Conservation (phyloP, 2,329 filamentous ascomycete genomes). For the Colletotrichum sp. region DNA sequence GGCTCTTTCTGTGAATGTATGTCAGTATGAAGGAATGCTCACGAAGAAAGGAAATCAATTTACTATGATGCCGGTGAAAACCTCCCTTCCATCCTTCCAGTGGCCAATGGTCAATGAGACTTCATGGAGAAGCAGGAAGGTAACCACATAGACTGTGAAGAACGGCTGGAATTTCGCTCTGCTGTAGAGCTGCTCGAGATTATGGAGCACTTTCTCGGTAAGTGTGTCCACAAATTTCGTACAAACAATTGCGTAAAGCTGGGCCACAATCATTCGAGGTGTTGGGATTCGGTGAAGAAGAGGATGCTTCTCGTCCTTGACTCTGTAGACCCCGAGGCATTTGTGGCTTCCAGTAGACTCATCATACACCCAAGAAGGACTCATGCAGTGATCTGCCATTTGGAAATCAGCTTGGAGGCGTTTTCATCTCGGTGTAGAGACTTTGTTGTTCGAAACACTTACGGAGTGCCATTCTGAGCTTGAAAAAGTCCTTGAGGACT, state of each 20-base stretch:
- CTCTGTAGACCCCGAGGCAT: constrained; percentile 27
- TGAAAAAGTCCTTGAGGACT: constrained; percentile 46
- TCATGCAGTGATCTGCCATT: constrained; percentile 31
- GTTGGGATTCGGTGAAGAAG: constrained; percentile 41
- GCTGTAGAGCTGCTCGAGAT: constrained; percentile 34
- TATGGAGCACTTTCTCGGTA: constrained; percentile 35
- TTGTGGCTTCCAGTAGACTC: constrained; percentile 44
- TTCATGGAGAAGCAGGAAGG: constrained; percentile 46
- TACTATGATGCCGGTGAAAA: neutral
- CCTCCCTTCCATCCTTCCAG: neutral
- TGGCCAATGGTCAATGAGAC: neutral
- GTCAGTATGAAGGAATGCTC: neutral
- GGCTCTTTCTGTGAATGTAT: neutral
- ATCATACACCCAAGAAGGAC: constrained; percentile 45
- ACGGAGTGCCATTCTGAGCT: constrained; percentile 54
- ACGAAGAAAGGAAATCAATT: neutral
- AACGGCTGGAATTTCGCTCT: constrained; percentile 25
- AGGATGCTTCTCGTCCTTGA: constrained; percentile 39
- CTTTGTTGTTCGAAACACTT: constrained; percentile 27
- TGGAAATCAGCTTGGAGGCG: constrained; percentile 31
- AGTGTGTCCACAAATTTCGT: constrained; percentile 38
- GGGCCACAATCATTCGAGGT: constrained; percentile 50
- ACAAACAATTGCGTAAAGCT: constrained; percentile 48
- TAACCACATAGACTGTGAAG: constrained; percentile 41
- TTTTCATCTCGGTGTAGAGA: neutral